Percentiles rank a stretch among this genome's conserved stretches.
Evolutionary conservation across 352 stramenopile species (phyloP).

Genomic region (Phytopythium boreale): DNA sequence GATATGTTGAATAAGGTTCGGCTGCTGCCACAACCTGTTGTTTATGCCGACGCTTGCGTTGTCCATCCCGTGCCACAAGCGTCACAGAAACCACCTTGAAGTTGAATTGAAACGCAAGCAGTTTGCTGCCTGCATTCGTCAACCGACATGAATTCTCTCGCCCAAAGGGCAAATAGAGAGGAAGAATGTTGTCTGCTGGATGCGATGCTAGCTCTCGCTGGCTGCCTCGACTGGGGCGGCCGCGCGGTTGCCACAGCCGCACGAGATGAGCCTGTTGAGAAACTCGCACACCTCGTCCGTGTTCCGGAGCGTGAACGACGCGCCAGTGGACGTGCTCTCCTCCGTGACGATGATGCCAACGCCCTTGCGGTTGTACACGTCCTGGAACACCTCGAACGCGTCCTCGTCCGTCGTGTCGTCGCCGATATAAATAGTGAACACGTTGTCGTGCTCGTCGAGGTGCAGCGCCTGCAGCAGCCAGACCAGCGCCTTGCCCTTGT

Average conservation of each 20-base stretch:
- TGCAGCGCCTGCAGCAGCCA: slow-evolving; percentile 81
- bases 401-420: slow-evolving; percentile 91
- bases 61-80: neutral
- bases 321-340: slow-evolving; percentile 58
- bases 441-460: slow-evolving; percentile 64
- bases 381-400: slow-evolving; percentile 71
- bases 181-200: neutral
- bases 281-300: slow-evolving; percentile 73
- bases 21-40: neutral
- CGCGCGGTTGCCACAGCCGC: slow-evolving; percentile 8
- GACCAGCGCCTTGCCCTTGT: slow-evolving; percentile 89
- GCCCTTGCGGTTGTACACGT: slow-evolving; percentile 46
- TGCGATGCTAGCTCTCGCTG: neutral
- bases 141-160: neutral
- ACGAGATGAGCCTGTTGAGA: slow-evolving; percentile 61
- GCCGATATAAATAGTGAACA: slow-evolving; percentile 92
- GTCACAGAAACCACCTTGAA: neutral
- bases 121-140: neutral
- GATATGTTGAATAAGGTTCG: neutral
- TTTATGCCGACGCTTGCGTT: neutral
- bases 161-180: neutral
- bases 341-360: slow-evolving; percentile 86
- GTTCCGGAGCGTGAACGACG: slow-evolving; percentile 76
- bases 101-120: neutral
- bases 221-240: neutral